These are phyloP conservation scores for Globisporangium rhizosaccharum DNA, from an alignment of 352 stramenopile genomes.

Conservation along the genomic window DNA sequence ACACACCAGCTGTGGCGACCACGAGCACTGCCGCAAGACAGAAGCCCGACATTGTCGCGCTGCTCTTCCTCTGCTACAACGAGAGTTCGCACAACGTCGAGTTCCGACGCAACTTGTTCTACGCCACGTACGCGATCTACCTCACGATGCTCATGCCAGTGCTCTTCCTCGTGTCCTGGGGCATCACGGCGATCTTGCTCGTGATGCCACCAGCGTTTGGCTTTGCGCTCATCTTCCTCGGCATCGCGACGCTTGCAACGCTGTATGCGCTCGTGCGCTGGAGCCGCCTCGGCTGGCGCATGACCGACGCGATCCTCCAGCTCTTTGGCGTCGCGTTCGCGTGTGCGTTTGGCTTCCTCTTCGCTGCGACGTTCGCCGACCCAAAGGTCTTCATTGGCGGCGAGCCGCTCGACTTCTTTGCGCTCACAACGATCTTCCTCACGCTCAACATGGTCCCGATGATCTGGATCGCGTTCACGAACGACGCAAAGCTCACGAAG, in stretches of 20 bases:
- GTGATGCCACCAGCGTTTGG: conserved; percentile 73
- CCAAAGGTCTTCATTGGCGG: conserved; percentile 63
- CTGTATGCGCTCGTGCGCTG: conserved; percentile 53
- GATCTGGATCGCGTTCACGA: conserved; percentile 89
- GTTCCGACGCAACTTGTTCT: conserved; percentile 79
- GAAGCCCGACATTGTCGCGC: conserved; percentile 57
- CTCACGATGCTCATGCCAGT: conserved; percentile 49
- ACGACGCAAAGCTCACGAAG: conserved; percentile 83
- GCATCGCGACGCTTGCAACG: conserved; percentile 31
- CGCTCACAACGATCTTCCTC: conserved; percentile 70
- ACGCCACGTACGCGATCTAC: conserved; percentile 54
- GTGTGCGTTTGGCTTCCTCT: conserved; percentile 73
- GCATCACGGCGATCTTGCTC: conserved; percentile 59
- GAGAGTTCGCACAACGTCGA: conserved; percentile 49
- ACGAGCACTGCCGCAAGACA: background rate
- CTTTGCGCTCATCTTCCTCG: conserved; percentile 76
- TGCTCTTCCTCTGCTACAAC: conserved; percentile 79
- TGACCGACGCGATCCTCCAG: conserved; percentile 53
- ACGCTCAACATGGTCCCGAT: conserved; percentile 88
- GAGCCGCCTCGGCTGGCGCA: conserved; percentile 74
- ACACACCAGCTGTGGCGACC: background rate
- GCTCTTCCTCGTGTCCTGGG: conserved; percentile 63
- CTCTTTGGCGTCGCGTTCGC: conserved; percentile 50
- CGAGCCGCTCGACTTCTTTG: conserved; percentile 71
- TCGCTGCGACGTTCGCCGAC: conserved; percentile 75